Percentiles rank a stretch among this genome's conserved stretches.
These are phyloP conservation scores for California macrophylla DNA, from an alignment of 441 rosid species.

Conservation along the genomic window DNA sequence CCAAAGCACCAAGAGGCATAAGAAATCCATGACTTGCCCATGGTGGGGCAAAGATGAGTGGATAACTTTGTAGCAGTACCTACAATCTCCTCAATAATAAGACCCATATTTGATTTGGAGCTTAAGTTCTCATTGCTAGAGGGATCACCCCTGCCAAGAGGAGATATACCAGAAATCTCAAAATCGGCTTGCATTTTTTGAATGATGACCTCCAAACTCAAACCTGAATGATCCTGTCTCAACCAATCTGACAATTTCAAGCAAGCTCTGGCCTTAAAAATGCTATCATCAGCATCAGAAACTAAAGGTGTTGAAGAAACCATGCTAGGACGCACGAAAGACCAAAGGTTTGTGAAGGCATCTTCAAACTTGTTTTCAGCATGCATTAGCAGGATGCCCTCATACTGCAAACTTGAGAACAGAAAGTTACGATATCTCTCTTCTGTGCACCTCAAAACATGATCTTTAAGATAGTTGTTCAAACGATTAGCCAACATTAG, in stretches of 20 bases:
- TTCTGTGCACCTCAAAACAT: conserved; percentile 47
- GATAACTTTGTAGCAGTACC: conserved; percentile 77
- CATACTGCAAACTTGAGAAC: conserved; percentile 59
- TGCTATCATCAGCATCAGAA: conserved; percentile 45
- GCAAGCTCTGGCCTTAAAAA: conserved; percentile 90
- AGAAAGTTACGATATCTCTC: conserved; percentile 40
- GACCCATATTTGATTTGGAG: conserved; percentile 30
- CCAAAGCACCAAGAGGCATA: conserved; percentile 92
- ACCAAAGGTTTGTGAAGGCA: conserved; percentile 76
- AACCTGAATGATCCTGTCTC: conserved; percentile 42
- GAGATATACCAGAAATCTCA: conserved; percentile 30
- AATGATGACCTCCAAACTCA: conserved; percentile 41
- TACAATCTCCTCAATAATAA: conserved; percentile 58
- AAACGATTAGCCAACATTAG: conserved; percentile 60
- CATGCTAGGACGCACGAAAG: conserved; percentile 59
- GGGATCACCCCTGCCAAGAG: conserved; percentile 22
- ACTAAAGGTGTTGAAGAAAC: conserved; percentile 40
- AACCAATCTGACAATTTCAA: conserved; percentile 83
- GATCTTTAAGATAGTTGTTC: conserved; percentile 46
- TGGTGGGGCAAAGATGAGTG: conserved; percentile 71
- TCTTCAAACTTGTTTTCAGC: conserved; percentile 67
- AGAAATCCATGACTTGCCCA: conserved; percentile 98
- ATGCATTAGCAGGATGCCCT: conserved; percentile 60
- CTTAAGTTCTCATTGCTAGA: conserved; percentile 29
- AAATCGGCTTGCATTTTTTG: conserved; percentile 50